Conservation (phyloP, 2,329 filamentous ascomycete species). For the Leptographium wingfieldii region DNA sequence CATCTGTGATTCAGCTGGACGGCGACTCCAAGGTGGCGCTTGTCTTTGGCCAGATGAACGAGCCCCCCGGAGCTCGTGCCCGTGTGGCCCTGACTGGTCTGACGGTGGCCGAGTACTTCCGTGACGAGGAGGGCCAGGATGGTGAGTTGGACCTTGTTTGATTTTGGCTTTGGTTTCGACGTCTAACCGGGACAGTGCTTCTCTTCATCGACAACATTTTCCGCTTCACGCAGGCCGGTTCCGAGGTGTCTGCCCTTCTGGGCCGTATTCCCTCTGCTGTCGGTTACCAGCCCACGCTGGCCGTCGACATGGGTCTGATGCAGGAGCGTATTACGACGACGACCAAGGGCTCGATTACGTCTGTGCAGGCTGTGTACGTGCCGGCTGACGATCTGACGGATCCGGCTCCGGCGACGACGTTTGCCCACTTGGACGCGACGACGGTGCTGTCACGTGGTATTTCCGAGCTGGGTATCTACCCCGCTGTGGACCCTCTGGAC, state of each 20-base stretch:
- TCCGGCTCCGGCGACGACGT: slow-evolving; percentile 97
- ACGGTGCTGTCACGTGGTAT: slow-evolving; percentile 99
- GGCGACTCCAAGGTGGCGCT: slow-evolving; percentile 99
- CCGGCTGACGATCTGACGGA: slow-evolving; percentile 99
- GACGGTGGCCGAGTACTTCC: slow-evolving; percentile 75
- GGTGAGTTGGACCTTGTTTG: slow-evolving; percentile 32
- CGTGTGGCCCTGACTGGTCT: slow-evolving; percentile 95
- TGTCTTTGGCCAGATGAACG: slow-evolving; percentile 99
- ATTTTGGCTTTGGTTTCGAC: background rate
- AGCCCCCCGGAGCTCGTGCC: slow-evolving; percentile 97
- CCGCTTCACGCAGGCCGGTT: slow-evolving; percentile 99
- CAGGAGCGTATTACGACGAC: slow-evolving; percentile 99
- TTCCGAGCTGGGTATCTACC: slow-evolving; percentile 99
- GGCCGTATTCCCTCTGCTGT: slow-evolving; percentile 99
- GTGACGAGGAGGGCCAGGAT: slow-evolving; percentile 68
- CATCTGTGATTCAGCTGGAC: slow-evolving; percentile 96
- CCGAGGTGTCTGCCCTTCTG: slow-evolving; percentile 97
- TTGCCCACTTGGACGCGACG: slow-evolving; percentile 99
- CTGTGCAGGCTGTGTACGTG: slow-evolving; percentile 99
- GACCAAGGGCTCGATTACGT: slow-evolving; percentile 98
- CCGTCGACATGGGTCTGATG: slow-evolving; percentile 98
- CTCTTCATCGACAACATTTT: slow-evolving; percentile 99
- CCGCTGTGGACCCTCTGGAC: slow-evolving; percentile 98
- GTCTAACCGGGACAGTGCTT: slow-evolving; percentile 47
- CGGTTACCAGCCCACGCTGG: slow-evolving; percentile 98